Percentiles rank a stretch among this genome's conserved stretches.
Evolutionary conservation across 2,329 filamentous ascomycete genomes (phyloP).

Genomic region (Trichophyton benhamiae): DNA sequence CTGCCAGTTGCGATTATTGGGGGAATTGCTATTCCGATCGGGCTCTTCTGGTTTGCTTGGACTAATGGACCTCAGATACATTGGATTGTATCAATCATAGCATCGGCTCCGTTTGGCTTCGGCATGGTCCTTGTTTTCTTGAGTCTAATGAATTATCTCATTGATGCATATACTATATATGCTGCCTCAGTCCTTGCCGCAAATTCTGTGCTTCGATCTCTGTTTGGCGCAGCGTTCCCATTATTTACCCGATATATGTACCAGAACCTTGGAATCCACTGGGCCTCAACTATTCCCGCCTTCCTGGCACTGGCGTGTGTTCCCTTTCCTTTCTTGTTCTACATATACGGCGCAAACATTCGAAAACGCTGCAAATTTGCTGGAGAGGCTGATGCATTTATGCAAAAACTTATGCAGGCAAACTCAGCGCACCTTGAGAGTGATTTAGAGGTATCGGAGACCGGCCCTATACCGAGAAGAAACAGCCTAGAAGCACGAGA

Average conservation of each 20-base stretch:
- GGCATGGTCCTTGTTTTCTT: conserved; percentile 51
- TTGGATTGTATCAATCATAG: conserved; percentile 42
- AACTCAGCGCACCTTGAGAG: background rate
- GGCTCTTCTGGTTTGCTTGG: conserved; percentile 59
- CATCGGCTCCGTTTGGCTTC: conserved; percentile 43
- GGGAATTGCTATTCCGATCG: conserved; percentile 48
- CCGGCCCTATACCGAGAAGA: background rate
- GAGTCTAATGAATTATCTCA: conserved; percentile 53
- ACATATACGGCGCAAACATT: conserved; percentile 55
- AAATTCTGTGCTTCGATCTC: conserved; percentile 66
- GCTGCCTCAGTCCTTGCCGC: conserved; percentile 64
- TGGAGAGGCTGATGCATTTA: conserved; percentile 51
- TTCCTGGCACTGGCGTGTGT: conserved; percentile 61
- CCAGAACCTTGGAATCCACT: conserved; percentile 54
- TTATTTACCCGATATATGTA: conserved; percentile 50
- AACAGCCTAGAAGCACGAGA: background rate
- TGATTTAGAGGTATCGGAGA: background rate
- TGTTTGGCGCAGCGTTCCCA: conserved; percentile 68
- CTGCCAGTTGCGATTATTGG: conserved; percentile 52
- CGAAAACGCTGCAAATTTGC: conserved; percentile 58
- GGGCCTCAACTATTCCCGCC: conserved; percentile 60
- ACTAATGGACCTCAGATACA: conserved; percentile 46
- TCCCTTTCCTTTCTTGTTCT: conserved; percentile 65
- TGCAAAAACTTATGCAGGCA: conserved; percentile 33
- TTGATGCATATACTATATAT: conserved; percentile 61